Evolutionary conservation across 495 filamentous ascomycete species (phyloP), one percentile per base, ranked within the genome.

Genomic region (Schizothecium vesticola): DNA sequence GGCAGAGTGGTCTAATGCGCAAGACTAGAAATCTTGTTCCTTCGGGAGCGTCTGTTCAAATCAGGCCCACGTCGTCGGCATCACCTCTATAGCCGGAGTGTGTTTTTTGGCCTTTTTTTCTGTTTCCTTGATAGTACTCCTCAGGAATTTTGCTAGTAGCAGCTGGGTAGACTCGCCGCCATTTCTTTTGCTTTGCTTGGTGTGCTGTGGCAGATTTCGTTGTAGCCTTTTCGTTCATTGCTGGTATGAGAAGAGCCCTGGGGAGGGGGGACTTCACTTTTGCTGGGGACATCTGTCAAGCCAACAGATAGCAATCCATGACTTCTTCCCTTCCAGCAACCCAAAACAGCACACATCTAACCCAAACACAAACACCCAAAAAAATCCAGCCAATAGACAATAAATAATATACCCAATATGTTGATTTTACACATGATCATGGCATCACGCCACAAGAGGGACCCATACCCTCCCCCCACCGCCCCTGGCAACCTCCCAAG

Each of bases 1-100:
- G 31, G 66, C 66, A 60, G 58, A 60, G 64, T 67, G 33, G 58
- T 62, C 66, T 62, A 51, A 62, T 64, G 61, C 61, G 61, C 61
- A 64, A 64, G 61, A 64, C 61, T 64, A 64, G 61, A 64, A 64
- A 64, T 64, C 61, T 64, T 64, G 61, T 64, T 64, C 61, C 61
- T 64, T 64, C 61, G 61, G 61, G 61, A 64, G 61, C 61, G 61
- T 64, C 61, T 64, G 61, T 64, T 64, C 61, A 33, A 64, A 64
- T 64, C 61, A 64, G 61, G 61, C 61, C 61, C 61, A 64, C 61
- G 61, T 64, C 61, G 61, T 23, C 12, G 9, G n/a, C 43, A 3
- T 23, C 26, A 3, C n/a, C 8, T 10, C 5, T 55, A 19, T n/a
- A 19, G 2, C 1, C 8, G 19, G 31, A n/a, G 3, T 51, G 2